Conservation (phyloP, 139 green algal genomes). For the Ettlia oleoabundans region DNA sequence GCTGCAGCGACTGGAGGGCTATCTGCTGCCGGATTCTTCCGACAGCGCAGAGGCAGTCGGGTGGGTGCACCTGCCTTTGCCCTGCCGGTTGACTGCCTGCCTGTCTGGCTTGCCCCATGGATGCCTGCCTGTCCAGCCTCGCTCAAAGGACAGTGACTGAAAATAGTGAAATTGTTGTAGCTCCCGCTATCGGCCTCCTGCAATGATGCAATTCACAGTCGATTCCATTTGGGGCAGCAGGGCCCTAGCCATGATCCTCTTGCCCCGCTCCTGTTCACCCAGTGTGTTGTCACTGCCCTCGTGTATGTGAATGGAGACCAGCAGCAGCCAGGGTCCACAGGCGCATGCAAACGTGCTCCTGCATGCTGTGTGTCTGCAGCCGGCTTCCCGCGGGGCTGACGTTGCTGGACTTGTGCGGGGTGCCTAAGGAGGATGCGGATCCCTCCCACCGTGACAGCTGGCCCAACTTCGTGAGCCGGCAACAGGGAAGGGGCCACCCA, state of each 20-base stretch:
- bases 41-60: neutral
- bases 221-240: no score
- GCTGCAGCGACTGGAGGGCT: constrained; percentile 3
- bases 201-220: neutral
- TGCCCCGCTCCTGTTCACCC: no score
- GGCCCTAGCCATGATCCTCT: no score
- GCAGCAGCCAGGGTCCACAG: neutral
- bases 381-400: constrained; percentile 6
- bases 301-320: no score
- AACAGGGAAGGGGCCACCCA: neutral
- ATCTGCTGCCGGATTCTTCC: neutral
- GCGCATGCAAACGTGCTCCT: neutral
- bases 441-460: neutral
- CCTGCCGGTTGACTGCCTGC: neutral
- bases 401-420: neutral
- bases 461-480: neutral
- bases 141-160: neutral
- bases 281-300: no score
- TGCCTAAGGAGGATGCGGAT: neutral
- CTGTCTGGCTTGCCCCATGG: neutral
- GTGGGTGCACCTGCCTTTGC: neutral
- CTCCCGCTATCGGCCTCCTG: neutral
- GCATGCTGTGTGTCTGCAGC: neutral
- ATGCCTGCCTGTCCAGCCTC: neutral
- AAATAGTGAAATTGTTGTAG: neutral